A percentile compares a stretch with the other conserved stretches of the same genome.
These are phyloP conservation scores for Fusarium humuli DNA, from an alignment of 2,329 filamentous ascomycete genomes.

Conservation along the genomic window DNA sequence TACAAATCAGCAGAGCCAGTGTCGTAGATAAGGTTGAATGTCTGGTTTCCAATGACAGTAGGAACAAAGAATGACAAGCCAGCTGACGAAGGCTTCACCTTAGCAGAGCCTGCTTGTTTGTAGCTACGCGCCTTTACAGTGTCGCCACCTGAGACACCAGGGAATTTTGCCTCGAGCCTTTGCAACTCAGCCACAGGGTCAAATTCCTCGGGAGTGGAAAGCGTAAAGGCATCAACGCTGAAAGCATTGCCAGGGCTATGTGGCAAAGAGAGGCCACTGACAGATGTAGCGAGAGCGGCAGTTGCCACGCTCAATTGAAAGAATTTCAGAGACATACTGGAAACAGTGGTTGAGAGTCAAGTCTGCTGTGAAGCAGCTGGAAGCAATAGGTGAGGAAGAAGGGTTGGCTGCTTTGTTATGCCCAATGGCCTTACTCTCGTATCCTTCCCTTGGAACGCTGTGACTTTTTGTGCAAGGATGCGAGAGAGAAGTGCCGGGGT, in stretches of 20 bases:
- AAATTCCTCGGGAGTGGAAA: background rate
- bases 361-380: rapidly evolving
- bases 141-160: rapidly evolving
- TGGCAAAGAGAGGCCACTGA: background rate
- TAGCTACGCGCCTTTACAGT: background rate
- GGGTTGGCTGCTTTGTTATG: background rate
- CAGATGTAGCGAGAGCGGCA: background rate
- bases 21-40: background rate
- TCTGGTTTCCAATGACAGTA: background rate
- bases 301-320: background rate
- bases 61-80: background rate
- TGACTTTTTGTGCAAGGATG: background rate
- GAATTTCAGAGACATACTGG: background rate
- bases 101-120: background rate
- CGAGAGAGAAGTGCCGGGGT: background rate
- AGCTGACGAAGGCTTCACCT: background rate
- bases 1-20: background rate
- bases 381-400: background rate
- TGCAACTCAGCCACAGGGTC: background rate
- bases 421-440: background rate
- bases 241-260: background rate
- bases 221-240: background rate
- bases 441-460: background rate
- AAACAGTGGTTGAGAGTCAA: rapidly evolving
- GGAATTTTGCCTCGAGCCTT: background rate